A percentile compares a stretch with the other conserved stretches of the same genome.
Evolutionary conservation across 352 stramenopile species (phyloP).

Genomic region (Phytophthora tubulina): DNA sequence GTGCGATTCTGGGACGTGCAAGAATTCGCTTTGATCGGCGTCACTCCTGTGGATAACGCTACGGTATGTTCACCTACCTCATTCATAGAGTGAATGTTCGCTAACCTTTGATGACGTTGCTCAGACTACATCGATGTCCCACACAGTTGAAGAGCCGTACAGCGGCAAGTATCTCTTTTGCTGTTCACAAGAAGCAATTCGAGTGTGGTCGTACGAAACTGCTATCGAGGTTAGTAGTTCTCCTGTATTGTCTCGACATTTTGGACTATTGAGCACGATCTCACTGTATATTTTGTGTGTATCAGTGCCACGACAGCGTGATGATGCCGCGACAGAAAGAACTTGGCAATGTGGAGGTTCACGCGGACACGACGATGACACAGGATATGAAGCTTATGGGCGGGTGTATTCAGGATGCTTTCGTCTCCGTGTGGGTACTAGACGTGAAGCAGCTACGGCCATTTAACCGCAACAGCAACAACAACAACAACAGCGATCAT

Average conservation of each 20-base stretch:
- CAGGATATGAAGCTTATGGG: slow-evolving; percentile 89
- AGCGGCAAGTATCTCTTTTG: slow-evolving; percentile 84
- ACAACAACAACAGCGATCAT: slow-evolving; percentile 20
- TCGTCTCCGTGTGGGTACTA: slow-evolving; percentile 83
- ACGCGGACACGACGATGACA: slow-evolving; percentile 80
- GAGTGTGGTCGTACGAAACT: slow-evolving; percentile 88
- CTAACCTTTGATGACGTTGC: background rate
- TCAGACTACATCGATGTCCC: slow-evolving; percentile 84
- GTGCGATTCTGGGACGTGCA: slow-evolving; percentile 91
- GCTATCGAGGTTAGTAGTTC: slow-evolving; percentile 66
- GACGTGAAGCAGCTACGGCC: slow-evolving; percentile 78
- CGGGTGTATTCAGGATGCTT: slow-evolving; percentile 82
- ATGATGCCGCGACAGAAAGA: slow-evolving; percentile 69
- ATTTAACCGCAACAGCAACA: slow-evolving; percentile 53
- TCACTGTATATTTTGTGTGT: slow-evolving; percentile 10
- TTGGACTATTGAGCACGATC: background rate
- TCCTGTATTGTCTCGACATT: background rate
- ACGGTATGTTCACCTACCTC: slow-evolving; percentile 47
- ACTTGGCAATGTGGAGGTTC: slow-evolving; percentile 56
- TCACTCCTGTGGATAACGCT: slow-evolving; percentile 82
- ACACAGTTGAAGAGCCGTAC: slow-evolving; percentile 80
- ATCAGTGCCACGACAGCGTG: slow-evolving; percentile 82
- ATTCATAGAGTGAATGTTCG: background rate
- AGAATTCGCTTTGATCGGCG: slow-evolving; percentile 80
- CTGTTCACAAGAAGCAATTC: slow-evolving; percentile 79